These are phyloP conservation scores for Torrubiella hemipterigena DNA, from an alignment of 2,329 filamentous ascomycete genomes.

Conservation along the genomic window DNA sequence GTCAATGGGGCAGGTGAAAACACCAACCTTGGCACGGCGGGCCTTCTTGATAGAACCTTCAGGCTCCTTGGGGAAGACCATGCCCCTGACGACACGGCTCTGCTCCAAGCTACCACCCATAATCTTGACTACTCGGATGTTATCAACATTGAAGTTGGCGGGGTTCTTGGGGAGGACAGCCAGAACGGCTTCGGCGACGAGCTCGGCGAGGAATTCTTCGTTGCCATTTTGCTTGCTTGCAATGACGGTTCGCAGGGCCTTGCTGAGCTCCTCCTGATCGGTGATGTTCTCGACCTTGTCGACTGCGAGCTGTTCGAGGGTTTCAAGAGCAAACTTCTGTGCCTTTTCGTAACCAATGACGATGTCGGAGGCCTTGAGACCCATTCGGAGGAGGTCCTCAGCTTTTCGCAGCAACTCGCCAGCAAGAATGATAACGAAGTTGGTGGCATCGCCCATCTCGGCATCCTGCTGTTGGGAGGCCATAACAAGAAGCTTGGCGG, in stretches of 20 bases:
- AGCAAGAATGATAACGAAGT: conserved; percentile 89
- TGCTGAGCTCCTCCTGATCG: conserved; percentile 73
- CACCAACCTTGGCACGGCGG: conserved; percentile 84
- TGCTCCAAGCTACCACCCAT: conserved; percentile 96
- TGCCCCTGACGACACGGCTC: conserved; percentile 88
- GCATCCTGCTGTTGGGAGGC: conserved; percentile 97
- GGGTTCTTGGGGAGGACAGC: conserved; percentile 93
- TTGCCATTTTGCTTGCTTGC: conserved; percentile 93
- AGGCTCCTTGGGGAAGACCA: conserved; percentile 97
- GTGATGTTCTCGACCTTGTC: conserved; percentile 82
- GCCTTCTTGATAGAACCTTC: conserved; percentile 87
- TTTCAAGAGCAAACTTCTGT: conserved; percentile 74
- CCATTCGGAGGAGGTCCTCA: conserved; percentile 91
- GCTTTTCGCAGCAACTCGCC: conserved; percentile 95
- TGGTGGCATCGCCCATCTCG: conserved; percentile 98
- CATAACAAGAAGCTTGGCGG: conserved; percentile 96
- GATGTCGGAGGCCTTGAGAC: conserved; percentile 96
- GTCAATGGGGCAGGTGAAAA: conserved; percentile 94
- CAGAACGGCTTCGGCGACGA: conserved; percentile 77
- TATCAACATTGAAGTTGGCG: conserved; percentile 95
- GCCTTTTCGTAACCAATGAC: conserved; percentile 93
- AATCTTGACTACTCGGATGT: conserved; percentile 97
- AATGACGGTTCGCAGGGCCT: conserved; percentile 90
- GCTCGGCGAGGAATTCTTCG: conserved; percentile 74
- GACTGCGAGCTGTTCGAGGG: conserved; percentile 77